Conservation (phyloP, 345 rosid genomes). For the Atalantia buxifolia region DNA sequence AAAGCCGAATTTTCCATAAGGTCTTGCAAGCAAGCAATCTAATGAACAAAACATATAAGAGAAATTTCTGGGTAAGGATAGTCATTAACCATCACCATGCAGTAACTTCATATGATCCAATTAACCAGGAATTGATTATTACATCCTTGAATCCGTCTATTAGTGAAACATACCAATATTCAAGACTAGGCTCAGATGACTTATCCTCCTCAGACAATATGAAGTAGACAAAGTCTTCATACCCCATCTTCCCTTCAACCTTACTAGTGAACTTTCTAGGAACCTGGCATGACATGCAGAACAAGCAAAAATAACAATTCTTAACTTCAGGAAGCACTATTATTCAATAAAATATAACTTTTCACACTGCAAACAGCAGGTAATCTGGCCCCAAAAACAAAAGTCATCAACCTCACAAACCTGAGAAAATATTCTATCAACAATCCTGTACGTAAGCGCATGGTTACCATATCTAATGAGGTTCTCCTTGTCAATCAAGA, state of each 20-base stretch:
- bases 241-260: constrained; percentile 89
- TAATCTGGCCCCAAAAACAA: constrained; percentile 10
- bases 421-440: constrained; percentile 92
- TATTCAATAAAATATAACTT: constrained; percentile 2
- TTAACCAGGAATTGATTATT: background rate
- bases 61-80: background rate
- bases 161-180: constrained; percentile 55
- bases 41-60: background rate
- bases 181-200: constrained; percentile 93
- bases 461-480: constrained; percentile 95
- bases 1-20: background rate
- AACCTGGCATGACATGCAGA: constrained; percentile 40
- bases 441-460: constrained; percentile 96
- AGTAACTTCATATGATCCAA: background rate
- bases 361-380: background rate
- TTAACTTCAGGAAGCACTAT: background rate
- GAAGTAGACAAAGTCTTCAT: constrained; percentile 95
- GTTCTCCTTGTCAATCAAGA: constrained; percentile 96
- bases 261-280: constrained; percentile 84
- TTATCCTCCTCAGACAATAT: constrained; percentile 96
- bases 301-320: background rate
- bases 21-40: background rate
- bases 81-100: background rate
- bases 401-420: constrained; percentile 37
- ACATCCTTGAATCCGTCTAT: background rate